Evolutionary conservation across 331 rosid genomes (phyloP), one percentile per base, ranked within the genome.

Genomic region (Arachis monticola): DNA sequence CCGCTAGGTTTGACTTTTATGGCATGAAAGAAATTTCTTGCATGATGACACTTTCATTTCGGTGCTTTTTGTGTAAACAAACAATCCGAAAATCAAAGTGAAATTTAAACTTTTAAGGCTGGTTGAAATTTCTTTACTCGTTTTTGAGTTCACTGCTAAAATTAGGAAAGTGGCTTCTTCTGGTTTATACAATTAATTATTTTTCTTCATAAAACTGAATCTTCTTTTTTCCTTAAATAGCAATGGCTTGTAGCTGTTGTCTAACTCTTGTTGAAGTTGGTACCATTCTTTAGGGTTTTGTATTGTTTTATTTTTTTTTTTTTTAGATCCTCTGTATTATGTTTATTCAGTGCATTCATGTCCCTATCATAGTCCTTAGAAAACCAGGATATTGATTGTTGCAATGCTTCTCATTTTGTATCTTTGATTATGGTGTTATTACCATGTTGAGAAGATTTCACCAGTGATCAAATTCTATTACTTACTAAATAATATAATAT

Each of bases 401-500:
- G 52, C 47, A 14, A 12, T 12, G 42, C 0, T 4, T 31, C n/a
- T 57, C 13, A 40, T 45, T 27, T 27, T 27, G 30, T 52, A 6
- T 53, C 52, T 59, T 64, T 11, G 42, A 48, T 47, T 35, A 22
- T 60, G 75, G 75, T 69, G 31, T 62, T 50, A 41, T 62, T 51
- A 50, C 14, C 5, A 8, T 72, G 38, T 41, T 10, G 53, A 52
- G 65, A 47, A 53, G 31, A 11, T 57, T 56, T 48, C 40, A 76
- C 10, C 67, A 45, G 76, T 57, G 60, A 68, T 30, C 80, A 6
- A 64, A 51, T n/a, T 72, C 44, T 60, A 57, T 46, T 55, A 35
- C 40, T 35, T 35, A 35, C 5, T 35, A 35, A 35, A 47, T 46
- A 7, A 2, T 48, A 48, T 48, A 10, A n/a, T n/a, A n/a, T n/a